Base-by-base conservation (phyloP, 2,329 filamentous ascomycete species). In the Thelonectria blattea region DNA sequence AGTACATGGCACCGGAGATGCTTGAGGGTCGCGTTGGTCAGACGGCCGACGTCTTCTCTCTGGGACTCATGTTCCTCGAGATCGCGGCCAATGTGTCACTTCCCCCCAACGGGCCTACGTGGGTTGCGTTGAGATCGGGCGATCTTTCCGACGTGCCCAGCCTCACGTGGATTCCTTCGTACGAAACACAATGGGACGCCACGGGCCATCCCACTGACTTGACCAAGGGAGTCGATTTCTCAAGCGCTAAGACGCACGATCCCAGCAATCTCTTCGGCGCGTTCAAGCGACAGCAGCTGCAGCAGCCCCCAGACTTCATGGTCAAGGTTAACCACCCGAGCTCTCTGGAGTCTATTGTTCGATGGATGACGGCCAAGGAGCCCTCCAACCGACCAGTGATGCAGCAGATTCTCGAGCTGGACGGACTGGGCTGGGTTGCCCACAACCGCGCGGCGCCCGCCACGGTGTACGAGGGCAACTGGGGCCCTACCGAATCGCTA, bases 391-490 rank as follows among this genome's bases (percentile, higher is more conserved):
- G 95, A 54, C 95, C 94, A 5, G 85, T 84, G 1, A 85, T 92
- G 22, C 83, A 90, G 53, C 85, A 96, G 64, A 79, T 99, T 11
- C 84, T 97, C 48, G 79, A 85, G 47, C 85, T 88, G 1, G 87
- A 88, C 50, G 92, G 92, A 22, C 84, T 97, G 53, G 85, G 84
- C 62, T 99, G 95, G 91, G 90, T 96, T 32, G 85, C 88, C 56
- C 79, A 82, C 52, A 88, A 93, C 63, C 88, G 93, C 56, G 88
- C 90, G 56, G 91, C 93, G 11, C 91, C 93, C 46, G 95, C 95
- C n/a, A 97, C 93, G 0, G 88, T 99, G 54, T 99, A 91, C 69
- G 95, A 99, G 78, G 95, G 95, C 64, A 95, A 92, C 74, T 99
- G 93, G 91, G 95, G 95, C 4, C 94, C 94, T 32, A 88, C 80